These are phyloP conservation scores for Drosera spatulata DNA, from an alignment of 179 eudicot species.

Conservation along the genomic window DNA sequence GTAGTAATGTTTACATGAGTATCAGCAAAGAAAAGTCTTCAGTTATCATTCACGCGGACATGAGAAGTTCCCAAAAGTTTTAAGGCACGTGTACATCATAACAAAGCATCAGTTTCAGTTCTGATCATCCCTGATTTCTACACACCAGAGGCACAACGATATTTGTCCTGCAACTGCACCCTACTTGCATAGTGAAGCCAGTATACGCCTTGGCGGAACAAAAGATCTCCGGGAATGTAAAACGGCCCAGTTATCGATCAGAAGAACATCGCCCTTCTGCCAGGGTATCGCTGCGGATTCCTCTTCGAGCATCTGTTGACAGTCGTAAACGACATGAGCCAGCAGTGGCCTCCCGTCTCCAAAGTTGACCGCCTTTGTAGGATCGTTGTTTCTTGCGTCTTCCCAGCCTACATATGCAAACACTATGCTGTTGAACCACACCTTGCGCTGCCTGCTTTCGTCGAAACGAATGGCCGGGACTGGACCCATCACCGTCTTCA, in stretches of 20 bases:
- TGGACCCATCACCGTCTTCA: slow-evolving; percentile 43
- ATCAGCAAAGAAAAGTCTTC: no score
- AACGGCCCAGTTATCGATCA: slow-evolving; percentile 18
- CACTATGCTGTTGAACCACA: slow-evolving; percentile 57
- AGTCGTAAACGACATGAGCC: slow-evolving; percentile 21
- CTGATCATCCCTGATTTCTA: no score
- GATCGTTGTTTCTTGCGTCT: slow-evolving; percentile 30
- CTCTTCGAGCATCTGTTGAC: slow-evolving; percentile 30
- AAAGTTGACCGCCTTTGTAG: slow-evolving; percentile 35
- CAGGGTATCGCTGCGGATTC: slow-evolving; percentile 44
- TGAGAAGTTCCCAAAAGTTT: no score
- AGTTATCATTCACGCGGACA: no score
- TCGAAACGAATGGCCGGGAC: slow-evolving; percentile 36
- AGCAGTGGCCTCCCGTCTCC: slow-evolving; percentile 44
- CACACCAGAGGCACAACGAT: no score
- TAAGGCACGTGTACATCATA: no score
- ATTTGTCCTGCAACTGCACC: no score
- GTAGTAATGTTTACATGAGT: no score
- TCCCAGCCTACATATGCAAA: slow-evolving; percentile 38
- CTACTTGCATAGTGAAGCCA: slow-evolving; percentile 44
- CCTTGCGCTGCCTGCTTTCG: slow-evolving; percentile 28
- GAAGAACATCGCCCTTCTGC: slow-evolving; percentile 25
- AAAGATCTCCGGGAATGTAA: slow-evolving; percentile 37
- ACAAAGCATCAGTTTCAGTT: no score
- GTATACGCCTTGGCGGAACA: slow-evolving; percentile 37